Conservation (phyloP, 768 basidiomycete genomes). For the Lentinula boryana region DNA sequence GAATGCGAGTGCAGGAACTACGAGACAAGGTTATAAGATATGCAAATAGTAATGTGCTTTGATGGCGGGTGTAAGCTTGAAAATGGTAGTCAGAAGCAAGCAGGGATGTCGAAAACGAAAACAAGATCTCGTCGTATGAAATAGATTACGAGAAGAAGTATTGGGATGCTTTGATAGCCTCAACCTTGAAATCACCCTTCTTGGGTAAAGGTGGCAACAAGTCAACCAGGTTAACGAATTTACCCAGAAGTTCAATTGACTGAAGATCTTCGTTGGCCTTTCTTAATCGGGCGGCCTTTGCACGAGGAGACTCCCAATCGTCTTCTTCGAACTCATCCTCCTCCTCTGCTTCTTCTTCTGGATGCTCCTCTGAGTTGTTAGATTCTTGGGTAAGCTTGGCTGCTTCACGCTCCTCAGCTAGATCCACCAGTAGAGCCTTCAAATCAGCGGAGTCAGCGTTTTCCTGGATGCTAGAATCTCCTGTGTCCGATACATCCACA, state of each 20-base stretch:
- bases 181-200: constrained; percentile 84
- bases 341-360: constrained; percentile 11
- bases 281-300: constrained; percentile 12
- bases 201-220: constrained; percentile 76
- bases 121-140: neutral
- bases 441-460: constrained; percentile 17
- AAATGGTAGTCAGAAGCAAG: neutral
- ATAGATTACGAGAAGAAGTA: constrained; percentile 88
- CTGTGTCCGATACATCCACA: constrained; percentile 31
- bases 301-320: constrained; percentile 10
- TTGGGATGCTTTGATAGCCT: constrained; percentile 68
- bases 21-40: constrained; percentile 2
- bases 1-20: constrained; percentile 1
- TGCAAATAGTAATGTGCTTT: neutral
- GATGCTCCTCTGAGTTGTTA: neutral
- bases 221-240: constrained; percentile 71
- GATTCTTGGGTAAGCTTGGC: constrained; percentile 1
- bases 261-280: constrained; percentile 20
- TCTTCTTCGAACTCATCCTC: constrained; percentile 20
- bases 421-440: neutral
- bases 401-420: constrained; percentile 10
- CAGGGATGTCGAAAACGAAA: neutral
- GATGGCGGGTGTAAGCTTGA: neutral
- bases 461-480: constrained; percentile 23
- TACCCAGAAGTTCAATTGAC: constrained; percentile 30